Percentiles rank a stretch among this genome's conserved stretches.
Evolutionary conservation across 257 asterid genomes (phyloP).

Genomic region (Solanum chilense): DNA sequence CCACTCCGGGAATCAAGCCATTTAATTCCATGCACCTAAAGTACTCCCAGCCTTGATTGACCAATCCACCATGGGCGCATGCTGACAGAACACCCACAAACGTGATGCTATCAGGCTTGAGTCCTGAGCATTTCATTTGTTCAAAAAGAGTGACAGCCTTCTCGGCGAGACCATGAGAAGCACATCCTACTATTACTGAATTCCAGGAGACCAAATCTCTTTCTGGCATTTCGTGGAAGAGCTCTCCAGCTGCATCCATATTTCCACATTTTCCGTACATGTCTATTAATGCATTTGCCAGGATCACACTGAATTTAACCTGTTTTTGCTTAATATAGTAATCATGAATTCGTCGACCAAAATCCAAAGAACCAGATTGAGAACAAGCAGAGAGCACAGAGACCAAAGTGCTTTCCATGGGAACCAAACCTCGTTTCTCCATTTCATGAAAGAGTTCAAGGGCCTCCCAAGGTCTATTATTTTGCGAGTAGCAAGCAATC

Average conservation of each 20-base stretch:
- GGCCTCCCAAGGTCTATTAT: conserved; percentile 54
- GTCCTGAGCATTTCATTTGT: conserved; percentile 20
- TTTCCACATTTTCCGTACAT: conserved; percentile 71
- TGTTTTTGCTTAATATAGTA: conserved; percentile 33
- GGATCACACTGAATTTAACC: conserved; percentile 23
- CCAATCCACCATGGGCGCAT: conserved; percentile 71
- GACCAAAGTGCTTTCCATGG: conserved; percentile 53
- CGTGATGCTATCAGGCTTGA: conserved; percentile 57
- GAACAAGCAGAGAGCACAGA: conserved; percentile 77
- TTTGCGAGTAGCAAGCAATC: conserved; percentile 69
- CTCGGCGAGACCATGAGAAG: conserved; percentile 54
- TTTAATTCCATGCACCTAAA: conserved; percentile 32
- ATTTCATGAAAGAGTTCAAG: conserved; percentile 42
- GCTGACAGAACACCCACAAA: conserved; percentile 67
- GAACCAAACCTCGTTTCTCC: conserved; percentile 41
- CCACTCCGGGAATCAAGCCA: conserved; percentile 27
- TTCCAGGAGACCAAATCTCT: conserved; percentile 68
- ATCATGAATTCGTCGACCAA: conserved; percentile 30
- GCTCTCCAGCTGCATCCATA: conserved; percentile 37
- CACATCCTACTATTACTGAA: conserved; percentile 56
- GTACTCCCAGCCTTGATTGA: conserved; percentile 41
- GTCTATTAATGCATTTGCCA: conserved; percentile 55
- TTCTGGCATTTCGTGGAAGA: conserved; percentile 36
- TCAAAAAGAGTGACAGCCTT: conserved; percentile 49
- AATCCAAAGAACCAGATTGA: conserved; percentile 48